Conservation (phyloP, 257 asterid species). For the Forsythia suspensa region DNA sequence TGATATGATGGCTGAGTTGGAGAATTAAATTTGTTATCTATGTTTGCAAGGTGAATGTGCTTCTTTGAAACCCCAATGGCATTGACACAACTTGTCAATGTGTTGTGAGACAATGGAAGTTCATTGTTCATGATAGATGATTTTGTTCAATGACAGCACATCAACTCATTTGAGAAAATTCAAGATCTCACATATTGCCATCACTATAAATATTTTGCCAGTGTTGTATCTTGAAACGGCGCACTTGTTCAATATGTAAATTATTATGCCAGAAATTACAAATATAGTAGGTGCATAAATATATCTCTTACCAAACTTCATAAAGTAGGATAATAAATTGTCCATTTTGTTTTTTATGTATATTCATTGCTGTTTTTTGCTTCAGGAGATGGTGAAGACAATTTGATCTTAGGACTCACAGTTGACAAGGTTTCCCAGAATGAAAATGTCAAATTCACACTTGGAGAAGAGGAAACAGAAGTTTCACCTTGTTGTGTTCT, state of each 20-base stretch:
- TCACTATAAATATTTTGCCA: not conserved
- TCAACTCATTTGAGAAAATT: not conserved
- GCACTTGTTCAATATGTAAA: not conserved
- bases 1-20: not conserved
- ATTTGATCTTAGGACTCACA: constrained; percentile 69
- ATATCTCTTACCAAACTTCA: constrained; percentile 10
- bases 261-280: not conserved
- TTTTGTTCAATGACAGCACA: not conserved
- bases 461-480: constrained; percentile 77
- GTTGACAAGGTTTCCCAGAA: constrained; percentile 76
- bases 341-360: constrained; percentile 23
- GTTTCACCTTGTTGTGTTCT: constrained; percentile 83
- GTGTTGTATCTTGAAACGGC: not conserved
- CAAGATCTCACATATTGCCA: not conserved
- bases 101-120: not conserved
- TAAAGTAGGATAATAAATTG: constrained; percentile 18
- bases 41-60: not conserved
- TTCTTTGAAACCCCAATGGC: not conserved
- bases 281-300: constrained; percentile 4
- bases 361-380: not conserved
- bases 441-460: constrained; percentile 41
- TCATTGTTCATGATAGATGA: not conserved
- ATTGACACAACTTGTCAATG: not conserved
- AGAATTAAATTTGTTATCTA: not conserved
- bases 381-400: constrained; percentile 75